Evolutionary conservation across 768 basidiomycete species (phyloP).

Genomic region (Russula emetica): DNA sequence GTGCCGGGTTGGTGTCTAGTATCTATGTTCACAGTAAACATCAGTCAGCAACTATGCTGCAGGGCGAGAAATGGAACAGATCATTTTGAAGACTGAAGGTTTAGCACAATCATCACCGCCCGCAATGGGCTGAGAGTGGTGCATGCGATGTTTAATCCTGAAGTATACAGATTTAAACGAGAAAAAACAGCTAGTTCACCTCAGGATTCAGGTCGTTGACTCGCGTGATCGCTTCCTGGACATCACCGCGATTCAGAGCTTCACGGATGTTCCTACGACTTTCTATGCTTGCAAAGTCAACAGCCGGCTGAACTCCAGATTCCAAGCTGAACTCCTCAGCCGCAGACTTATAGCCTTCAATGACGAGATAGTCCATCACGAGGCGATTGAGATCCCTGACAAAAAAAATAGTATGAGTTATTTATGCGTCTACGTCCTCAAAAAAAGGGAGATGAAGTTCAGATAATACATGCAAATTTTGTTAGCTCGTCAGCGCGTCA

Average conservation of each 20-base stretch:
- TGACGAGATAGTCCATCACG: conserved; percentile 96
- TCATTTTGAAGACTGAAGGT: conserved; percentile 98
- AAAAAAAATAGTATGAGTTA: conserved; percentile 20
- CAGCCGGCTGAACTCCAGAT: conserved; percentile 66
- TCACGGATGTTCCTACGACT: conserved; percentile 92
- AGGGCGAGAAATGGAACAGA: conserved; percentile 25
- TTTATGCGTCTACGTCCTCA: conserved; percentile 30
- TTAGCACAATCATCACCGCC: conserved; percentile 83
- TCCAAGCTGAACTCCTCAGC: conserved; percentile 94
- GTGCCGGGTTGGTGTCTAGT: conserved; percentile 86
- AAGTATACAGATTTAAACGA: conserved; percentile 6
- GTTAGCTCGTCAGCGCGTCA: conserved; percentile 67
- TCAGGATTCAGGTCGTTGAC: conserved; percentile 96
- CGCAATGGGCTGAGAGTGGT: conserved; percentile 86
- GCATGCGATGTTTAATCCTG: conserved; percentile 95
- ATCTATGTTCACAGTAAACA: conserved; percentile 54
- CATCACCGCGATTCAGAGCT: conserved; percentile 89
- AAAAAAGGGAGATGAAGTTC: conserved; percentile 37
- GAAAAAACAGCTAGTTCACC: conserved; percentile 50
- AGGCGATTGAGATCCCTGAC: conserved; percentile 87
- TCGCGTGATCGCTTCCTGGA: conserved; percentile 91
- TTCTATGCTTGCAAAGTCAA: conserved; percentile 90
- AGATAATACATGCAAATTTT: conserved; percentile 88
- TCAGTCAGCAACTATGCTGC: conserved; percentile 21
- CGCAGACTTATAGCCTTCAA: conserved; percentile 94